These are phyloP conservation scores for Botryotinia globosa DNA, from an alignment of 2,329 filamentous ascomycete species.

Conservation along the genomic window DNA sequence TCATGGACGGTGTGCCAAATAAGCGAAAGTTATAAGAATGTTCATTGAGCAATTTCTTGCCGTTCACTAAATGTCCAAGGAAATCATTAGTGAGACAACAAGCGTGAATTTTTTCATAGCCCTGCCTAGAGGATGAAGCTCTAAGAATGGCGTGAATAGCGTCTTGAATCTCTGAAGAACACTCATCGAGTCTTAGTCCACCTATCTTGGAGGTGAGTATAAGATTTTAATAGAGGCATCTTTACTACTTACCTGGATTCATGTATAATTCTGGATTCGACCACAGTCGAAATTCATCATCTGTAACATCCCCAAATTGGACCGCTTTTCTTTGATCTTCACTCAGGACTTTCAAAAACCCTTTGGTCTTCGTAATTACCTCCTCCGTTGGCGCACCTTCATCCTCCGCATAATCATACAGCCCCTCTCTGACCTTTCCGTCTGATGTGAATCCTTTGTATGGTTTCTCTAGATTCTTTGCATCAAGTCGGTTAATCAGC, in stretches of 20 bases:
- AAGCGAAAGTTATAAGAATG: constrained; percentile 36
- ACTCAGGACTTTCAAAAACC: constrained; percentile 27
- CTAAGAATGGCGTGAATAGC: constrained; percentile 32
- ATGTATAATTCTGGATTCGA: constrained; percentile 37
- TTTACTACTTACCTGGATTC: constrained; percentile 30
- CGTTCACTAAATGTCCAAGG: constrained; percentile 34
- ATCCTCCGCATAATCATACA: constrained; percentile 34
- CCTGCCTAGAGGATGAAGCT: constrained; percentile 31
- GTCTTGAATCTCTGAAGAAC: constrained; percentile 28
- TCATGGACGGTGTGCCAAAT: constrained; percentile 32
- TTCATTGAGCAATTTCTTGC: constrained; percentile 34
- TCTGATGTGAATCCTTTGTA: constrained; percentile 37
- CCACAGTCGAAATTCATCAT: constrained; percentile 36
- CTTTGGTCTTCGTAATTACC: constrained; percentile 25
- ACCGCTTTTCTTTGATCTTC: constrained; percentile 30
- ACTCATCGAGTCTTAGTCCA: constrained; percentile 34
- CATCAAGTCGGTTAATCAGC: constrained; percentile 36
- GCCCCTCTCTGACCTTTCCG: constrained; percentile 31
- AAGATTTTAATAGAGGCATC: neutral
- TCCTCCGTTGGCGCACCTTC: constrained; percentile 36
- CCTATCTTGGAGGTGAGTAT: constrained; percentile 22
- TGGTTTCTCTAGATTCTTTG: constrained; percentile 36
- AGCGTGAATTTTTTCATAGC: constrained; percentile 34
- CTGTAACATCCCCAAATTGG: constrained; percentile 31
- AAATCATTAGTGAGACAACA: constrained; percentile 36